Conservation (phyloP, 768 basidiomycete genomes). For the Chlorophyllum brunneum region DNA sequence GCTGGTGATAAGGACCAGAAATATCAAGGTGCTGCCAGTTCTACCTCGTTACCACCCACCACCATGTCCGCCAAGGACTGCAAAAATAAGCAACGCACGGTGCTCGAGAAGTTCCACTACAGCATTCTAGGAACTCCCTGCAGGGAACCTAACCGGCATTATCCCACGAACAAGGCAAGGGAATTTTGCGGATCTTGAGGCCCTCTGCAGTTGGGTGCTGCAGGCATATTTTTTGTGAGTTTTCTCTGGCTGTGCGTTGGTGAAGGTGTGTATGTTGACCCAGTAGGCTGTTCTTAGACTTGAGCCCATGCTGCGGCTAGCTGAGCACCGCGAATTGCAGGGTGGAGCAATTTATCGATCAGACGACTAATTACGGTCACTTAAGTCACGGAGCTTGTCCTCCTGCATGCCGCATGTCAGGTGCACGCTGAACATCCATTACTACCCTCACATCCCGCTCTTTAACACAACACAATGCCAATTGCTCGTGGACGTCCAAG, state of each 20-base stretch:
- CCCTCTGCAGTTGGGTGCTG: no score
- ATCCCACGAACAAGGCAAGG: neutral
- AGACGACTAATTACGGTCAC: conserved; percentile 1
- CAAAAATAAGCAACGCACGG: neutral
- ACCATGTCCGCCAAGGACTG: neutral
- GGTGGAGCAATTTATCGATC: conserved; percentile 1
- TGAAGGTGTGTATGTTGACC: no score
- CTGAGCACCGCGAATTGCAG: neutral
- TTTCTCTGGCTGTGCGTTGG: no score
- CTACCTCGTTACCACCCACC: neutral
- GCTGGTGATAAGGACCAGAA: neutral
- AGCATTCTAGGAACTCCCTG: neutral
- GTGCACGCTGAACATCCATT: neutral
- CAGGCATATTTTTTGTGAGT: no score
- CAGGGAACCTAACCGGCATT: neutral
- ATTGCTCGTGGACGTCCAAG: conserved; percentile 5
- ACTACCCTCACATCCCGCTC: neutral
- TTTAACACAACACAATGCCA: neutral
- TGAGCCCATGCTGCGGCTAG: conserved; percentile 1
- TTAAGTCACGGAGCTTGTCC: conserved; percentile 7
- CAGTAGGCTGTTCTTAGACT: no score
- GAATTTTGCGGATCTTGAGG: neutral
- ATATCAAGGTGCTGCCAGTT: neutral
- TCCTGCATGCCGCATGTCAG: conserved; percentile 5
- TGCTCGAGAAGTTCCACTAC: neutral